Base-by-base conservation (phyloP, 2,329 filamentous ascomycete species). In the Xylariaceae sp. region DNA sequence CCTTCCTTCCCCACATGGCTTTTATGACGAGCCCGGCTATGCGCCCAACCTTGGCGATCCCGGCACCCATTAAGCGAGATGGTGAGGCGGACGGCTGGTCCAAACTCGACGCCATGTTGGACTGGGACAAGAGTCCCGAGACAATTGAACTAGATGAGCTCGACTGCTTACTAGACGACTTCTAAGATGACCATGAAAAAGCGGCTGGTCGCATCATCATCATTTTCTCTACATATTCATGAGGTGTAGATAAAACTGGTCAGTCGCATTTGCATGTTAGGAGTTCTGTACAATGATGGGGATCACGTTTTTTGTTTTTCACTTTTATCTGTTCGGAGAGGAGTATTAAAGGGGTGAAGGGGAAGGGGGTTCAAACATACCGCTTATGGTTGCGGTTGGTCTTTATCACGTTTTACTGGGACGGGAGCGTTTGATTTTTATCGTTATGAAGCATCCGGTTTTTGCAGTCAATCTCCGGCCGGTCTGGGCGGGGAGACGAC, bases 131-230 rank as follows among this genome's bases (percentile, higher is more conserved):
- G 71, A 91, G 87, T 71, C 92, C 92, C 1, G 94, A 97, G 77
- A 89, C 86, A 65, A 88, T 97, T 67, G 92, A 95, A 73, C 84
- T 97, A 53, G 91, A 96, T 51, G 94, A 99, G 78, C 85, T 97
- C 23, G 93, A 97, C 71, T 86, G 89, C 67, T 83, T 97, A 72
- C 84, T 97, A 69, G 87, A 89, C 71, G 87, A 84, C 66, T 90
- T 86, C 73, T 91, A 76, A 81, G 61, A n/a, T 48, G 30, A 47
- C 10, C 44, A 39, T 35, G n/a, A 62, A 30, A 30, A 30, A 42
- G 10, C 45, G 47, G 15, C 17, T 35, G 39, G 50, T 37, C 11
- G 37, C 37, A 30, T 5, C 23, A 30, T 44, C 11, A 15, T 52
- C 62, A 53, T 56, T 47, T 30, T 39, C 30, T 39, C 15, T 55